Evolutionary conservation across 208 protist genomes (phyloP).

Genomic region (Leptomonas pyrrhocoris): DNA sequence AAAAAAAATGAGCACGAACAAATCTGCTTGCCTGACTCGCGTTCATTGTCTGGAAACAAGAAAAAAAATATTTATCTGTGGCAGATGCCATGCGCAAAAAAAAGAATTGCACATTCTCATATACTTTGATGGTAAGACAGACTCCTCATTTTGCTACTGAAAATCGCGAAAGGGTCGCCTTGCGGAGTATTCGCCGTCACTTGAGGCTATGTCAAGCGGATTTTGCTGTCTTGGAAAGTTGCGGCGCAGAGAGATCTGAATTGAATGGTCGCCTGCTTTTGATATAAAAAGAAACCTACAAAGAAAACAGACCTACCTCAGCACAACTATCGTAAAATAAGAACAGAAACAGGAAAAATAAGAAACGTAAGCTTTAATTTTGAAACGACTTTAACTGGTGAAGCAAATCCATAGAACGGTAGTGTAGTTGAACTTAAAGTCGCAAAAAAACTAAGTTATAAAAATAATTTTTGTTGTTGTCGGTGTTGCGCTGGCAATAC

Average conservation of each 20-base stretch:
- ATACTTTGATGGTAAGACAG: constrained; percentile 18
- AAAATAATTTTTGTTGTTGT: not conserved
- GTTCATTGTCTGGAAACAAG: not conserved
- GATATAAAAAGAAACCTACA: constrained; percentile 14
- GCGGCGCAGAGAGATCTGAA: not conserved
- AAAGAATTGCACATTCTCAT: constrained; percentile 1
- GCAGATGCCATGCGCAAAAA: constrained; percentile 6
- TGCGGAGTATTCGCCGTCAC: not conserved
- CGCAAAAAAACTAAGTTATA: not conserved
- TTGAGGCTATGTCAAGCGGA: not conserved
- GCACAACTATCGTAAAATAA: not conserved
- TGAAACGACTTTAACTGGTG: constrained; percentile 2
- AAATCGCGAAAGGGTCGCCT: not conserved
- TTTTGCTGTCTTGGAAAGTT: constrained; percentile 1
- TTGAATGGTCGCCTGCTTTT: not conserved
- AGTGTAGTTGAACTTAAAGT: not conserved
- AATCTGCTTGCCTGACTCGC: not conserved
- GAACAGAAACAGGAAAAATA: not conserved
- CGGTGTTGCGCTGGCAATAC: not conserved
- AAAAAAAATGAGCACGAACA: not conserved
- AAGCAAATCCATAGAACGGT: constrained; percentile 1
- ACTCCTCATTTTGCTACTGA: not conserved
- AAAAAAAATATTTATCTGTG: not conserved
- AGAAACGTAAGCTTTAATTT: constrained; percentile 16
- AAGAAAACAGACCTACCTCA: constrained; percentile 1